Evolutionary conservation across 495 filamentous ascomycete species (phyloP), one percentile per base, ranked within the genome.

Genomic region (Copromyces sp.): DNA sequence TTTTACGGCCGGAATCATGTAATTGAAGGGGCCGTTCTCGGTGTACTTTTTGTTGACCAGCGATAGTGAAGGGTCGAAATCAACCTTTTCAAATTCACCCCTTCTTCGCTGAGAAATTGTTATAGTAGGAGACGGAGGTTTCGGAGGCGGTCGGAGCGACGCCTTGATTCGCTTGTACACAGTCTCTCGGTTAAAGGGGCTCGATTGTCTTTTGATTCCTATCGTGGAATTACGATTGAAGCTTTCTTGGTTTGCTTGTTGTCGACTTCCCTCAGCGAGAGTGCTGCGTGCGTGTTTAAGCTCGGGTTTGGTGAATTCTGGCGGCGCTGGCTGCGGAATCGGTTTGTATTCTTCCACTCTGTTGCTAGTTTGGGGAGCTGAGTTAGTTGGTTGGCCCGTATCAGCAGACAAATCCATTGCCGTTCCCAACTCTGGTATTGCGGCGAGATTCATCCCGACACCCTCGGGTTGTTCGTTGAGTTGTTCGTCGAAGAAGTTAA

Each of bases 401-500:
- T 72, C 69, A 39, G 72, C 44, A 9, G 74, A 73, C 14, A 76
- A 61, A 7, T 73, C 73, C 65, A 70, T 37, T 2, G 70, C 12
- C 14, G 75, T 14, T 8, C 42, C 75, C 20, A 75, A 68, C 4
- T 75, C 78, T 6, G 73, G 41, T 3, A 77, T 47, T 41, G 42
- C 45, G n/a, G 80, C 61, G 1, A 83, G 65, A 39, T 81, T 80
- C 7, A 83, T 68, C 39, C 81, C 85, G 6, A 77, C 74, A n/a
- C 78, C 81, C 4, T 72, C 77, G 3, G 83, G 82, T 16, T 83
- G 77, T 37, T 86, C 81, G 47, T 97, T 93, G 72, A 97, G 82
- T 20, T 83, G 77, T 39, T 86, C 81, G 44, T 97, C 93, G 72
- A 97, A 97, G 77, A 96, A 97, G 80, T 88, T 95, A 80, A 97